A percentile compares a stretch with the other conserved stretches of the same genome.
phyloP scores from a whole-genome alignment of 2,329 filamentous ascomycete species.

The Apiospora arundinis region DNA sequence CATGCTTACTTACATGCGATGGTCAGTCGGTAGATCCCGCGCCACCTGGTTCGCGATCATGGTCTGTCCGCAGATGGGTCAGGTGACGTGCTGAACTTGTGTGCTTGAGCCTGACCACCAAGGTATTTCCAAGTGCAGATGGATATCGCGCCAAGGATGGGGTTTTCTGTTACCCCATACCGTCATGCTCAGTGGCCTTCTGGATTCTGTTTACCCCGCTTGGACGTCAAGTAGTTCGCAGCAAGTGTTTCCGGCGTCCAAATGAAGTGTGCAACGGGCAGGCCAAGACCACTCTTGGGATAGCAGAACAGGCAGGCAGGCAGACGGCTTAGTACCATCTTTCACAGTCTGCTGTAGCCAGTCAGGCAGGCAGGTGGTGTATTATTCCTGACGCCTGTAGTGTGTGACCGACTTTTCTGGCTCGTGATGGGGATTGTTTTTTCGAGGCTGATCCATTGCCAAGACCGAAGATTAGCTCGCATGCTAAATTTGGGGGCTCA shows the following conservation, averaged over 20 bases:
- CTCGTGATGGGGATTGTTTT: background rate
- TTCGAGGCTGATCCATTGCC: background rate
- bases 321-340: background rate
- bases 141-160: conserved; percentile 11
- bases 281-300: background rate
- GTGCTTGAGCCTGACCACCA: background rate
- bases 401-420: conserved; percentile 1
- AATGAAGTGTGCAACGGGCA: background rate
- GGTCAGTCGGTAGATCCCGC: background rate
- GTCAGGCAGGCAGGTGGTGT: background rate
- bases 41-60: background rate
- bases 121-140: background rate
- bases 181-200: background rate
- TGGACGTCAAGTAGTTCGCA: conserved; percentile 3
- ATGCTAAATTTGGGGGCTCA: background rate
- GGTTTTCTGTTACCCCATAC: background rate
- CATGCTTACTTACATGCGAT: background rate
- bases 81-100: background rate
- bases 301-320: background rate
- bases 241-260: background rate
- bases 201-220: background rate
- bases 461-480: background rate
- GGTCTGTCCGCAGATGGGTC: background rate
- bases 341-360: background rate
- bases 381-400: no score